These are phyloP conservation scores for Penicillium flavigenum DNA, from an alignment of 495 filamentous ascomycete genomes.

Conservation along the genomic window DNA sequence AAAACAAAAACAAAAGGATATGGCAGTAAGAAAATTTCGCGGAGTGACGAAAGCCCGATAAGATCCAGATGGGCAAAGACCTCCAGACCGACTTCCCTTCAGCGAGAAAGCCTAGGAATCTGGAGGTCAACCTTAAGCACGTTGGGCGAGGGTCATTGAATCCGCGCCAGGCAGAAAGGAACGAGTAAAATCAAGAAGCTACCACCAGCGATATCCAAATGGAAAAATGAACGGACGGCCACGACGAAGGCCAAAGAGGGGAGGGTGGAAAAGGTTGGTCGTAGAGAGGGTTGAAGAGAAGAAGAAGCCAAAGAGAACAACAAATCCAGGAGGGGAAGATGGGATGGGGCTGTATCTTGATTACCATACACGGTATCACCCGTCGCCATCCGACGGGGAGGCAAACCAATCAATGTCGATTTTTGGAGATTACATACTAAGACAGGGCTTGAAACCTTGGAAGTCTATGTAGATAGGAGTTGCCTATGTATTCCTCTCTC, in stretches of 20 bases:
- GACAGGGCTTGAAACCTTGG: not conserved
- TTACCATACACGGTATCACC: conserved; percentile 18
- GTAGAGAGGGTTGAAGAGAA: conserved; percentile 40
- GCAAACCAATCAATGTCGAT: not conserved
- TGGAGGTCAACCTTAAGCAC: conserved; percentile 43
- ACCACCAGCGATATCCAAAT: conserved; percentile 12
- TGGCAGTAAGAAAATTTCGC: conserved; percentile 13
- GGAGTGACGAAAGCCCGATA: conserved; percentile 18
- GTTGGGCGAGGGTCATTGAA: conserved; percentile 39
- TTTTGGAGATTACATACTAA: not conserved
- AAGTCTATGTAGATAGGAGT: not conserved
- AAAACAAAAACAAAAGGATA: conserved; percentile 8
- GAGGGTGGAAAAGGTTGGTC: conserved; percentile 12
- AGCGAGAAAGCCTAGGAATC: conserved; percentile 40
- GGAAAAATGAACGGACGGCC: conserved; percentile 51
- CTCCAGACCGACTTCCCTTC: conserved; percentile 46
- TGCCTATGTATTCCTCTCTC: not conserved
- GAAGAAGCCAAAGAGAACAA: conserved; percentile 31
- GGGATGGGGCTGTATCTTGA: not conserved
- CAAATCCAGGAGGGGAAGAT: conserved; percentile 23
- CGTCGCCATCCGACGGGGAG: not conserved
- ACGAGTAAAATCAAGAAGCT: conserved; percentile 13
- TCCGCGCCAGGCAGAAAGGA: conserved; percentile 34
- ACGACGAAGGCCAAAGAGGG: conserved; percentile 41
- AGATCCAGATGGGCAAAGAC: conserved; percentile 42